Base-by-base conservation (phyloP, 164 flowering plant genomes). In the Chimonanthus salicifolius region DNA sequence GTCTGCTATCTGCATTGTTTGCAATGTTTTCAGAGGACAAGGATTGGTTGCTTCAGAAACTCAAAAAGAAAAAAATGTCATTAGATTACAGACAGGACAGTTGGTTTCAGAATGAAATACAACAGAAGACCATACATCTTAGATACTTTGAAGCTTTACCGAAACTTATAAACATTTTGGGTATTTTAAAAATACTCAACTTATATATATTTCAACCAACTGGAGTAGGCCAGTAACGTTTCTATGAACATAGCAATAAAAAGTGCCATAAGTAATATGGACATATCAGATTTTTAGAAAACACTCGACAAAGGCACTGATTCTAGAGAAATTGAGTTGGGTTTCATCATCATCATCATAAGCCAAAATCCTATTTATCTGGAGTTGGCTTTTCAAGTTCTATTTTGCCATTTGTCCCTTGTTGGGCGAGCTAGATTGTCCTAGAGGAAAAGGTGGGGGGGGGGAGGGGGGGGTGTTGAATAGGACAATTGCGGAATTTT, bases 1-100 rank as follows among this genome's bases (percentile, higher is more conserved):
- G 94, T 65, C 98, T 86, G 81, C 90, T 93, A 79, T 92, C 99
- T 95, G 88, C 80, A 77, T n/a, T 72, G 64, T 68, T 15, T 10
- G 6, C 18, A 63, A 72, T 20, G 47, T 54, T 68, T 58, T 18
- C 51, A 20, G 67, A 69, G 49, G n/a, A 70, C 4, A 48, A 16
- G 51, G 33, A 33, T 48, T 47, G 54, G 70, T n/a, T 68, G 21
- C 10, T 5, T 54, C 43, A 2, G 66, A 63, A 16, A 7, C 9
- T 13, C 49, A 72, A 47, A 33, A 13, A 21, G 13, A 3, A 66
- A 62, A 48, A 60, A 58, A 44, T 47, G 9, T 51, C 21, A 50
- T n/a, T 33, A 43, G 43, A 58, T 63, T 75, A 15, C 21, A 71
- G 43, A 47, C 2, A n/a, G 9, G 43, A n/a, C 44, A 18, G 66